A percentile compares a stretch with the other conserved stretches of the same genome.
These are phyloP conservation scores for Colletotrichum kahawae DNA, from an alignment of 2,329 filamentous ascomycete species.

Conservation along the genomic window DNA sequence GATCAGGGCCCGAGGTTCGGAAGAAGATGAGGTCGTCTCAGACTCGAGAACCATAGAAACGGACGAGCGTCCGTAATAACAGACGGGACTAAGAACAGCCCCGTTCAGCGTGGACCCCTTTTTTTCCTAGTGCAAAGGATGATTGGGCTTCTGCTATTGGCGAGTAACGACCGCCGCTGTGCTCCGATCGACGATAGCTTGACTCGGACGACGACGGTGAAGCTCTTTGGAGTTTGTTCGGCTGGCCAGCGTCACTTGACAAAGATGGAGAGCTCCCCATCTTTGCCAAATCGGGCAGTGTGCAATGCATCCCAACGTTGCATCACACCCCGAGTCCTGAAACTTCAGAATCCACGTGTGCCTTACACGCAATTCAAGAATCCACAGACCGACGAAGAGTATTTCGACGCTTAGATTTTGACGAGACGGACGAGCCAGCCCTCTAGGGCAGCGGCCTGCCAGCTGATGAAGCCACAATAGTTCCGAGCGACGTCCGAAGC, in stretches of 20 bases:
- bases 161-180: background rate
- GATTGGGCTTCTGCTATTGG: background rate
- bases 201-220: constrained; percentile 7
- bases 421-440: background rate
- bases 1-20: background rate
- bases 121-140: background rate
- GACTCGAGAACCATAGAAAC: background rate
- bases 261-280: background rate
- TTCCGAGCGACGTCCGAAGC: background rate
- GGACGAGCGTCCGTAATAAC: constrained; percentile 10
- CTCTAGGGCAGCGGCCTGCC: background rate
- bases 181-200: constrained; percentile 6
- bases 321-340: constrained; percentile 4
- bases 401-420: background rate
- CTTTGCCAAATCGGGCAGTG: background rate
- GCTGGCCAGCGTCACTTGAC: background rate
- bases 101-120: background rate
- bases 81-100: background rate
- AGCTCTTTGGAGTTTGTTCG: background rate
- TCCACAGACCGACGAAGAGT: background rate
- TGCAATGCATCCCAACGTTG: background rate
- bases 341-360: constrained; percentile 3
- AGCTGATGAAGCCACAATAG: background rate
- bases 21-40: constrained; percentile 4
- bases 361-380: background rate